phyloP scores from a whole-genome alignment of 202 grass and related monocot species.

The Hordeum pubiflorum region DNA sequence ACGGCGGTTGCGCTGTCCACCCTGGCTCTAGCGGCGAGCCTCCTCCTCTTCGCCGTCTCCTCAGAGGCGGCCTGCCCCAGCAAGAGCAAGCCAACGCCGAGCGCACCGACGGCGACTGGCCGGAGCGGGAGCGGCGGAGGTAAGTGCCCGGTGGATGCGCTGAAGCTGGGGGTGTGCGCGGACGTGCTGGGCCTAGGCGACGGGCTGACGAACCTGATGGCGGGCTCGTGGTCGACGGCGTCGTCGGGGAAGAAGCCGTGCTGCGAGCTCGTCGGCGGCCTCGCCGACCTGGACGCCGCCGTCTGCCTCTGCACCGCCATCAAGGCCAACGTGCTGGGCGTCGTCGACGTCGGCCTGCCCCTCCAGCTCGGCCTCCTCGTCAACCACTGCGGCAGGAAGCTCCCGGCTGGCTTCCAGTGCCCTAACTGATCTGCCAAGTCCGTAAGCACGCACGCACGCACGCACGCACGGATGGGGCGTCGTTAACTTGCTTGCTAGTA shows the following conservation, averaged over 20 bases:
- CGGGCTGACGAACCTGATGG: not conserved
- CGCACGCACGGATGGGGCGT: not conserved
- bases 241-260: conserved; percentile 27
- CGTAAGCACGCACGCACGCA: not conserved
- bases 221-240: not conserved
- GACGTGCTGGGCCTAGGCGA: not conserved
- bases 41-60: not conserved
- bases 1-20: not conserved
- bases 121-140: not conserved
- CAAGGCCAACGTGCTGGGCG: conserved; percentile 54
- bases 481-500: not conserved
- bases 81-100: not conserved
- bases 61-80: not conserved
- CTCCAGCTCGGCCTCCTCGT: conserved; percentile 59
- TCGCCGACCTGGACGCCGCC: conserved; percentile 47
- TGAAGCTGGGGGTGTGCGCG: not conserved
- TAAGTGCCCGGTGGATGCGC: not conserved
- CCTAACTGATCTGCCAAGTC: not conserved
- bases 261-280: conserved; percentile 42
- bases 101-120: not conserved
- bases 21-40: not conserved
- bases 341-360: conserved; percentile 40
- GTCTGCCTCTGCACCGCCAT: conserved; percentile 73
- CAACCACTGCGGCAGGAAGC: conserved; percentile 53
- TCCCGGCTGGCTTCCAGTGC: conserved; percentile 59